These are phyloP conservation scores for Calonectria fujianensis DNA, from an alignment of 2,329 filamentous ascomycete species.

Conservation along the genomic window DNA sequence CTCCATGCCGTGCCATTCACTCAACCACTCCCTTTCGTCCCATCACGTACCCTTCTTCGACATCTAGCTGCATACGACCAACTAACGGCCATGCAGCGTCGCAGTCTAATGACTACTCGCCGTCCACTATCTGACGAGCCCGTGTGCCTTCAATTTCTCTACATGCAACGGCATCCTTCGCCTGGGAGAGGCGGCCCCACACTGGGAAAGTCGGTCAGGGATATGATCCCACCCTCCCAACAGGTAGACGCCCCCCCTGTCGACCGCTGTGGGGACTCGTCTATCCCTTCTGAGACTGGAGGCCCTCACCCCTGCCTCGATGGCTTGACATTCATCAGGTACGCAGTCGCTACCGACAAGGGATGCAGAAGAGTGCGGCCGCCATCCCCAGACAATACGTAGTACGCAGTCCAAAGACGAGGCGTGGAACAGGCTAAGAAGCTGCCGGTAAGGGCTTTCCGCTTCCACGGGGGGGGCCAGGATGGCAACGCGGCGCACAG, in stretches of 20 bases:
- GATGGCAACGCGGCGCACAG: slow-evolving; percentile 47
- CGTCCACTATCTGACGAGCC: slow-evolving; percentile 54
- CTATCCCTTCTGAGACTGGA: slow-evolving; percentile 46
- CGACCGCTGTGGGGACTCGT: slow-evolving; percentile 49
- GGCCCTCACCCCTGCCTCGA: slow-evolving; percentile 44
- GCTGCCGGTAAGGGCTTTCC: slow-evolving; percentile 56
- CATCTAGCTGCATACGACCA: slow-evolving; percentile 46
- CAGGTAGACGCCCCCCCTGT: slow-evolving; percentile 39
- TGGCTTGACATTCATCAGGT: slow-evolving; percentile 52
- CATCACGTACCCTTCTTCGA: slow-evolving; percentile 31
- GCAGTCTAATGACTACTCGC: slow-evolving; percentile 45
- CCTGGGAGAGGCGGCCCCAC: slow-evolving; percentile 51
- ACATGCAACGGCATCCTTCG: slow-evolving; percentile 57
- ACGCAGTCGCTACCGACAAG: slow-evolving; percentile 48
- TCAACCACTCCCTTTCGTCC: slow-evolving; percentile 44
- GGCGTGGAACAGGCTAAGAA: slow-evolving; percentile 42
- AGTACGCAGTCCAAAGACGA: slow-evolving; percentile 47
- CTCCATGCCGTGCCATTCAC: slow-evolving; percentile 30
- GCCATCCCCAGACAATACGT: slow-evolving; percentile 52
- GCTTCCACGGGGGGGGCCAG: slow-evolving; percentile 56
- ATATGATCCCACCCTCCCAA: slow-evolving; percentile 51
- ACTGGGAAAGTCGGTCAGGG: slow-evolving; percentile 58
- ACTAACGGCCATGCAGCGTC: slow-evolving; percentile 50
- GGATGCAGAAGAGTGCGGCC: slow-evolving; percentile 48
- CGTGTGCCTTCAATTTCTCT: slow-evolving; percentile 57